These are phyloP conservation scores for Xylaria hypoxylon DNA, from an alignment of 2,329 filamentous ascomycete genomes.

Conservation along the genomic window DNA sequence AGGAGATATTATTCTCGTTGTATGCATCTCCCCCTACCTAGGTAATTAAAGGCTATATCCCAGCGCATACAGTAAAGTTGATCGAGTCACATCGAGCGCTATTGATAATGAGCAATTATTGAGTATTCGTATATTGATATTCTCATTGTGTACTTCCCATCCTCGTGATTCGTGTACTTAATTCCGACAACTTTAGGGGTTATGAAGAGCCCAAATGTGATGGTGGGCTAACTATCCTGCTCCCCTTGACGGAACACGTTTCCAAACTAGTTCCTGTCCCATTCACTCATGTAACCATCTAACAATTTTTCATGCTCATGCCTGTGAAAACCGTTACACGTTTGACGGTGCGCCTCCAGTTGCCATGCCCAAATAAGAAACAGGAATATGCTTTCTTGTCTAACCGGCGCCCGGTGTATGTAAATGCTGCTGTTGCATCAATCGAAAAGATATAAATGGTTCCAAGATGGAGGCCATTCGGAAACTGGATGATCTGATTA, in stretches of 20 bases:
- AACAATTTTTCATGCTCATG: conserved; percentile 17
- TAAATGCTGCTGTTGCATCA: conserved; percentile 10
- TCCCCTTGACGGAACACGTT: conserved; percentile 2
- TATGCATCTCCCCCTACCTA: neutral
- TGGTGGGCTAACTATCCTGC: neutral
- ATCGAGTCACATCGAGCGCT: neutral
- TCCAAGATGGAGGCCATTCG: neutral
- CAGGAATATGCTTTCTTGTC: conserved; percentile 16
- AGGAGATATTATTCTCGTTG: neutral
- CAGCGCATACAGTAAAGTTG: neutral
- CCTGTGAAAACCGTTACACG: neutral
- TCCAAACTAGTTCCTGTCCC: conserved; percentile 13
- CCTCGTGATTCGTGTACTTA: neutral
- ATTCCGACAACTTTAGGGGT: neutral
- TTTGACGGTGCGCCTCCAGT: neutral
- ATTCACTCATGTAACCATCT: conserved; percentile 1
- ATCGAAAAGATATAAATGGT: neutral
- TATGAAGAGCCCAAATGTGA: neutral
- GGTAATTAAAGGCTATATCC: neutral
- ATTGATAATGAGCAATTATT: conserved; percentile 18
- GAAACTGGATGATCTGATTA: neutral
- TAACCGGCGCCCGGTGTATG: conserved; percentile 13
- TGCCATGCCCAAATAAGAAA: conserved; percentile 25
- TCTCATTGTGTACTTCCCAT: conserved; percentile 13
- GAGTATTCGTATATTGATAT: conserved; percentile 29